Base-by-base conservation (phyloP, 23 red algal genomes). In the Gracilaria gracilis region DNA sequence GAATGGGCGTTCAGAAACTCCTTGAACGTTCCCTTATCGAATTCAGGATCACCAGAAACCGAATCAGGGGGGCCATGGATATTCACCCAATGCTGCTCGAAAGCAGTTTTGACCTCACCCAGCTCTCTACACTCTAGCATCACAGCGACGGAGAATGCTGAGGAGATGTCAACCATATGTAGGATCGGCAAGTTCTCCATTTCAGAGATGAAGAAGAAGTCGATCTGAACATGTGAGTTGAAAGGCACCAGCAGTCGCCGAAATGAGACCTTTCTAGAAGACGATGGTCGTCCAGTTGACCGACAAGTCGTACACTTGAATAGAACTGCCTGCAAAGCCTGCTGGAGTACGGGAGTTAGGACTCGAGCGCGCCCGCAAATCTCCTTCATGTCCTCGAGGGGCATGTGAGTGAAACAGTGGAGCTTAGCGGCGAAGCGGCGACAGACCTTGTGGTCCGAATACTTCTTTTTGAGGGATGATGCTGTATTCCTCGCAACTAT, bases 161-260 rank as follows among this genome's bases (percentile, higher is more conserved):
- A 73, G 17, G 62, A 42, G 50, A 80, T 0, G 67, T 89, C 70
- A 5, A 77, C 85, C 27, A 89, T 89, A 65, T 89, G 85, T 3
- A 89, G 31, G 24, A 80, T 62, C 5, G 71, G 71, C 9, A 67
- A 8, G 6, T 80, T 89, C 21, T 61, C 74, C 50, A 89, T 74
- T 25, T 67, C 50, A 12, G 36, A 39, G 14, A 79, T 61, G n/a
- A 89, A 89, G 9, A 64, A 16, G 57, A 89, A 89, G 24, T 80
- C 85, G 31, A 78, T 59, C 19, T 89, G 72, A 4, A 89, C 46
- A 79, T 80, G 85, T 12, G 55, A 27, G 40, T 89, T 89, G 49
- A 89, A 78, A 11, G 71, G 57, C 17, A 59, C 11, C 6, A 89
- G 71, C 6, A 89, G 39, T 33, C 74, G 33, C 23, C 53, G 32